These are phyloP conservation scores for Wickerhamiella cacticola DNA, from an alignment of 805 yeast species.

Conservation along the genomic window DNA sequence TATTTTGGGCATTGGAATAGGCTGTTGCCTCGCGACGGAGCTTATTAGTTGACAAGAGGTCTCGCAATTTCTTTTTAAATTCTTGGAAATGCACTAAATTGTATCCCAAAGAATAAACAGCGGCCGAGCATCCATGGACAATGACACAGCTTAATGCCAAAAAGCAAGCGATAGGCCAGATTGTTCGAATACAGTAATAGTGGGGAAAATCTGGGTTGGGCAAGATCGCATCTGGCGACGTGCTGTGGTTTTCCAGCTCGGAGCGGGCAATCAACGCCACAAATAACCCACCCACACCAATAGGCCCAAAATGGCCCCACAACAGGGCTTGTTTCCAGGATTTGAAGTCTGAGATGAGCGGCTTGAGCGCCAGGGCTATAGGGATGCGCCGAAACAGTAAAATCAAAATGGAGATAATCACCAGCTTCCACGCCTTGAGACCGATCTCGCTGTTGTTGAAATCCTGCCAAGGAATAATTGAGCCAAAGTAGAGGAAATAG, in stretches of 20 bases:
- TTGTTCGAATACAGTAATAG: background rate
- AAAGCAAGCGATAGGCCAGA: conserved; percentile 13
- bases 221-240: background rate
- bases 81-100: background rate
- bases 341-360: conserved; percentile 47
- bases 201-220: background rate
- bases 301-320: conserved; percentile 68
- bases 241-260: conserved; percentile 1
- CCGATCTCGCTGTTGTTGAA: conserved; percentile 33
- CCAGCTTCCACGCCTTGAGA: conserved; percentile 28
- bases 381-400: conserved; percentile 30
- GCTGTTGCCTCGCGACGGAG: no score
- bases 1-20: no score
- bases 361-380: conserved; percentile 36
- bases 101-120: background rate
- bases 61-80: background rate
- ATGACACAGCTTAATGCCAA: conserved; percentile 9
- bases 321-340: conserved; percentile 58
- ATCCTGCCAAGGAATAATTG: conserved; percentile 56
- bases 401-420: conserved; percentile 27
- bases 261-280: conserved; percentile 30
- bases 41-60: no score
- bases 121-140: conserved; percentile 11
- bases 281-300: conserved; percentile 61
- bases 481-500: conserved; percentile 57